Base-by-base conservation (phyloP, 208 protist genomes). In the Crithidia brevicula region DNA sequence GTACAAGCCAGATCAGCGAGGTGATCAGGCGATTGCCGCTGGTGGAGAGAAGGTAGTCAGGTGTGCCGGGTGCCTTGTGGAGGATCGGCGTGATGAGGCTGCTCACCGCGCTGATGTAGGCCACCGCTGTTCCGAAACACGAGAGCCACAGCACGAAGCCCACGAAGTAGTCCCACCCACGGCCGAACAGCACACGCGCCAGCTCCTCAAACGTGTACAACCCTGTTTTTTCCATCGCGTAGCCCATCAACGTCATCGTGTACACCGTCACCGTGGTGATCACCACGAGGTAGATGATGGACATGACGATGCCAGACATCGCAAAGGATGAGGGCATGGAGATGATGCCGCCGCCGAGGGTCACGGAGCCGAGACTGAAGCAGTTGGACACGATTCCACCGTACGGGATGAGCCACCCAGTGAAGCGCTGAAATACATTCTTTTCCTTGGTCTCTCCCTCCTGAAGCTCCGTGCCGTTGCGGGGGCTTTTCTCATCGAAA, bases 341-440 rank as follows among this genome's bases (percentile, higher is more conserved):
- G n/a, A 93, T 77, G 59, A 89, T 86, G 25, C 85, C 85, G 9
- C 73, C 87, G 15, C 87, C 84, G 13, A 93, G 79, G 16, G 87
- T 93, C 36, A 80, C 71, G 45, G 57, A 75, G 11, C 72, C 73
- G 2, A 93, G 67, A 57, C 85, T 93, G 61, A 93, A 82, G 4
- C 67, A 40, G 38, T 51, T 60, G 3, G 80, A 74, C 18, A 84
- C 52, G 16, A 88, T 15, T 16, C 83, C 81, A 4, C 87, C 85
- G 43, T 69, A 42, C 7, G 85, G 81, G 20, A 90, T 72, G 47
- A 90, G 46, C 22, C 31, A 27, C 25, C 61, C 40, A 25, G 79
- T 56, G 47, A 59, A 23, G 15, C 57, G 69, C 28, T 27, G 7
- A 25, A 82, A 52, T 34, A 70, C 59, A 23, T 77, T 71, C 0